phyloP scores from a whole-genome alignment of 2,329 filamentous ascomycete species.

The Cladosporium colombiae region DNA sequence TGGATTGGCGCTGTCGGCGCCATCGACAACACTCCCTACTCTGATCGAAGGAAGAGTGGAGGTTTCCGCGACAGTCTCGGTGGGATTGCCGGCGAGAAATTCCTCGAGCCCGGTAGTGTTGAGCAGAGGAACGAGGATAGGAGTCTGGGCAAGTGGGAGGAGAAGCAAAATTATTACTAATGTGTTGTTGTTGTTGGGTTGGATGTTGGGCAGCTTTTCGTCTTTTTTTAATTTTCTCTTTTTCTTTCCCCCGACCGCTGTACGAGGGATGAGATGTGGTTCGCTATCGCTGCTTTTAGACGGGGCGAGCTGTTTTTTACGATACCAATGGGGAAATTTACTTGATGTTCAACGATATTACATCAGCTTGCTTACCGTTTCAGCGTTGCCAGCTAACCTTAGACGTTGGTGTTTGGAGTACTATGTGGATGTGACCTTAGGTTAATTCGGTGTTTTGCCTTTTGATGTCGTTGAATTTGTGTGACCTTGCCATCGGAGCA shows the following conservation, averaged over 20 bases:
- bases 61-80: slow-evolving; percentile 12
- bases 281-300: background rate
- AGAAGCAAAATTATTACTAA: slow-evolving; percentile 15
- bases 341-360: background rate
- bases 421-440: too few relatives aligned
- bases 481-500: background rate
- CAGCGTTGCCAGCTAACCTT: too few relatives aligned
- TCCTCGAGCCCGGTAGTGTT: slow-evolving; percentile 12
- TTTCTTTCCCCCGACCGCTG: background rate
- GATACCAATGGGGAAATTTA: background rate
- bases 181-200: background rate
- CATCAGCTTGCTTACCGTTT: background rate
- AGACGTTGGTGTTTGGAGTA: too few relatives aligned
- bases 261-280: background rate
- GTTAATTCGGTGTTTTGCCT: too few relatives aligned
- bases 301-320: background rate
- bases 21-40: slow-evolving; percentile 30
- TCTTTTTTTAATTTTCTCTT: too few relatives aligned
- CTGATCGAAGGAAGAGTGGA: slow-evolving; percentile 30
- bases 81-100: slow-evolving; percentile 16
- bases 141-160: slow-evolving; percentile 15
- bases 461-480: background rate
- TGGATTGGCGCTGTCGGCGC: slow-evolving; percentile 62
- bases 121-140: background rate
- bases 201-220: background rate